Evolutionary conservation across 176 grass and related monocot genomes (phyloP).

Genomic region (Aegilops sharonensis): DNA sequence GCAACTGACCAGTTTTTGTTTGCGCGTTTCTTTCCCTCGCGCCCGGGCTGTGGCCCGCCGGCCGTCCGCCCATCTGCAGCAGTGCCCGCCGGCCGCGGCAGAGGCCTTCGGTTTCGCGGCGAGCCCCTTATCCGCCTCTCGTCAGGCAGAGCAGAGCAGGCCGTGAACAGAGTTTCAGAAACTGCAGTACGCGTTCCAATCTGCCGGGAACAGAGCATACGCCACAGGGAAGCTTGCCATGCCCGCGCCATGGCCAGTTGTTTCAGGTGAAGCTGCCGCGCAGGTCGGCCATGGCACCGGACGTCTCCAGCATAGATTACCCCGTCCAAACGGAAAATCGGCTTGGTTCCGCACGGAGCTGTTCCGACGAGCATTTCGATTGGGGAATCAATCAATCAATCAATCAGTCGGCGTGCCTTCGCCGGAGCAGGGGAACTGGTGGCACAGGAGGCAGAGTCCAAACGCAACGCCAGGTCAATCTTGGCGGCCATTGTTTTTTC

Average conservation of each 20-base stretch:
- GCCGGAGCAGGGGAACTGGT: neutral
- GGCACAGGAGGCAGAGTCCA: neutral
- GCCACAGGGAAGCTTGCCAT: neutral
- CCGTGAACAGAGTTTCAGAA: neutral
- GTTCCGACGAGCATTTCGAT: neutral
- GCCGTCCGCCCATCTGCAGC: too few relatives aligned
- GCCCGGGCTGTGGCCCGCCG: neutral
- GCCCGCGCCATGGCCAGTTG: neutral
- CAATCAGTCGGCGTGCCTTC: neutral
- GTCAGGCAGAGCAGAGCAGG: neutral
- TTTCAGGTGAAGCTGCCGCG: neutral
- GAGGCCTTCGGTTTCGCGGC: neutral
- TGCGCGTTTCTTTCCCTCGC: neutral
- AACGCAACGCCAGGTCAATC: slow-evolving; percentile 28
- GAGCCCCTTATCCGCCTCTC: neutral
- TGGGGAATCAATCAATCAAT: neutral
- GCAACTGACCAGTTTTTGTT: neutral
- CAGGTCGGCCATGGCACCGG: neutral
- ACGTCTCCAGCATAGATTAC: neutral
- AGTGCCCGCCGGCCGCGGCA: neutral
- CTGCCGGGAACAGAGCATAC: too few relatives aligned
- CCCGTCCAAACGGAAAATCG: neutral
- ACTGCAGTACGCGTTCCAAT: neutral
- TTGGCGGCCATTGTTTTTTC: slow-evolving; percentile 30
- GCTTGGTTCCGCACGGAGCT: neutral